These are phyloP conservation scores for Microdochium paspali DNA, from an alignment of 2,329 filamentous ascomycete genomes.

Conservation along the genomic window DNA sequence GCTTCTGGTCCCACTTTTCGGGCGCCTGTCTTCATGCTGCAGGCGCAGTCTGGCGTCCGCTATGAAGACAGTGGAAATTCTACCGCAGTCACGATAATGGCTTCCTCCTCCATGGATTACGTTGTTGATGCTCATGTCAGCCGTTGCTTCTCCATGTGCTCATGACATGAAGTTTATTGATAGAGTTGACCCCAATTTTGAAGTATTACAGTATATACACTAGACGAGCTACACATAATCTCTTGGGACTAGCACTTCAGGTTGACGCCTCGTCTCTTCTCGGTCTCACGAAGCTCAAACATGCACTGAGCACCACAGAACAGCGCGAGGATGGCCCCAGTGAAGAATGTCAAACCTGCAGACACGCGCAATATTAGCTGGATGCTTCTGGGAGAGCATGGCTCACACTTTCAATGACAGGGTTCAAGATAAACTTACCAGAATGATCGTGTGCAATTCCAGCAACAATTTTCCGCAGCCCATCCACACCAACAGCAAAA, in stretches of 20 bases:
- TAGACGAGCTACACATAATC: background rate
- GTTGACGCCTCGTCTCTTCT: slow-evolving; percentile 71
- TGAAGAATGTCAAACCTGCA: slow-evolving; percentile 61
- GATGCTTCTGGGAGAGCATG: too few relatives aligned
- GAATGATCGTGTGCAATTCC: slow-evolving; percentile 70
- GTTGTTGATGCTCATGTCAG: too few relatives aligned
- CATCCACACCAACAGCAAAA: slow-evolving; percentile 87
- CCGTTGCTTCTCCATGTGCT: too few relatives aligned
- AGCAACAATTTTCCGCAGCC: slow-evolving; percentile 64
- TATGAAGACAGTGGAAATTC: too few relatives aligned
- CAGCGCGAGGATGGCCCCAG: slow-evolving; percentile 59
- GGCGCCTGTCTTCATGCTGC: background rate
- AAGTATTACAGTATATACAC: background rate
- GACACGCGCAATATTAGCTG: too few relatives aligned
- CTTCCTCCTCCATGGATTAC: too few relatives aligned
- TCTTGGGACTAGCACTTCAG: slow-evolving; percentile 60
- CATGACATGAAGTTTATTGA: too few relatives aligned
- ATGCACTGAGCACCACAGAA: slow-evolving; percentile 88
- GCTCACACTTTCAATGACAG: too few relatives aligned
- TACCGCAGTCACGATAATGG: too few relatives aligned
- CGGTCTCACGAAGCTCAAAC: slow-evolving; percentile 87
- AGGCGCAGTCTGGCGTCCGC: too few relatives aligned
- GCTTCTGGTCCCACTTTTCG: background rate
- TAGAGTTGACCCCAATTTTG: too few relatives aligned
- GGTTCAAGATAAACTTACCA: too few relatives aligned